Base-by-base conservation (phyloP, 1,284 basidiomycete genomes). In the Clitocybe nebularis region DNA sequence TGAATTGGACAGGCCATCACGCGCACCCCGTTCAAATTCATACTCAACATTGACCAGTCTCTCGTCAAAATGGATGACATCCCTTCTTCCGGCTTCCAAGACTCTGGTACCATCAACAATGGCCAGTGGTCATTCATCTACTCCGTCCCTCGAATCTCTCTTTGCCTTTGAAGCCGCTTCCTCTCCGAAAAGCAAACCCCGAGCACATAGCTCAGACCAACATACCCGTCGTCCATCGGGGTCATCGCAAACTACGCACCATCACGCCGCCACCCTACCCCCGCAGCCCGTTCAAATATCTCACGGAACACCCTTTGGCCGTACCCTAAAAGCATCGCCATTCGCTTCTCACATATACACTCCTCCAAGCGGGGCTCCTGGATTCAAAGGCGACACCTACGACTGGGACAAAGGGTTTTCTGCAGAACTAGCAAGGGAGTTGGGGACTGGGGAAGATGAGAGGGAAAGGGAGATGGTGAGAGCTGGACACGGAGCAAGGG, bases 301-400 rank as follows among this genome's bases (percentile, higher is more conserved):
- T 11, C 55, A 59, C 30, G 50, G 48, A 32, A 57, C 59, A 20
- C 54, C 57, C 16, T 57, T 59, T 21, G 47, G 47, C 10, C 41
- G 55, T 28, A 36, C 57, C 5, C 34, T 54, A 19, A 49, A 57
- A 38, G 30, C 44, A 22, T 64, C 80, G 1, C 82, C 84, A 0
- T 87, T 86, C 51, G 71, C 74, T 0, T 60, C 78, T 9, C 71
- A 77, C 22, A 50, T 66, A 3, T 89, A 79, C 52, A 61, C 77
- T 0, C 74, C 88, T 0, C 81, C 87, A 0, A 71, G 69, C 0
- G 90, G 90, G 4, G 90, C 91, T 0, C 90, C 90, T 0, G 89
- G 87, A 0, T 93, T 87, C 56, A 65, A 60, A 11, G 84, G 83
- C 0, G 77, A 79, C 22, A 45, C 60, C 39, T 60, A 72, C 54